These are phyloP conservation scores for Nepenthes gracilis DNA, from an alignment of 148 eudicot genomes.

Conservation along the genomic window DNA sequence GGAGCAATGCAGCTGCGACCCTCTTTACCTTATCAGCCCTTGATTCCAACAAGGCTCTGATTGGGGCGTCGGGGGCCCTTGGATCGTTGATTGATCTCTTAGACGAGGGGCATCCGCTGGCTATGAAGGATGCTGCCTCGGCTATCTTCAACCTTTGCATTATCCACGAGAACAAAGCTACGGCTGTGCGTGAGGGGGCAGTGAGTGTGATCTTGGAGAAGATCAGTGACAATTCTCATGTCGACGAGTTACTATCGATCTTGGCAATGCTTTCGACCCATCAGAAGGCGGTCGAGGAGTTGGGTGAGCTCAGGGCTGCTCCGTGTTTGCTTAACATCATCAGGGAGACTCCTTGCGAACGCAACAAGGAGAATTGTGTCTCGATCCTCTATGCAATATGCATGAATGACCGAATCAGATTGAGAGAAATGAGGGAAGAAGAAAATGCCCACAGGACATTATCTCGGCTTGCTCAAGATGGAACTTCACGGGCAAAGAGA, in stretches of 20 bases:
- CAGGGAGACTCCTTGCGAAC: constrained; percentile 56
- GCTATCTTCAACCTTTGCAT: constrained; percentile 39
- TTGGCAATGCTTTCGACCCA: constrained; percentile 80
- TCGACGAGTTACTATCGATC: constrained; percentile 69
- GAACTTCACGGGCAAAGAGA: constrained; percentile 89
- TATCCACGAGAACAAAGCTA: constrained; percentile 24
- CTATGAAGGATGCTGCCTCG: constrained; percentile 39
- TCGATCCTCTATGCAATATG: constrained; percentile 48
- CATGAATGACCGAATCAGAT: constrained; percentile 42
- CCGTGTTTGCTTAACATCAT: constrained; percentile 46
- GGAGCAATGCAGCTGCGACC: constrained; percentile 43
- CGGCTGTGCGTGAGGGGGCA: constrained; percentile 36
- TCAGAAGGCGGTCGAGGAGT: constrained; percentile 59
- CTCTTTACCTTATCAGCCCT: constrained; percentile 37
- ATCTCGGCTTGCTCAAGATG: constrained; percentile 61
- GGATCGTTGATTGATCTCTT: constrained; percentile 35
- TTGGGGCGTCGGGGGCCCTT: constrained; percentile 28
- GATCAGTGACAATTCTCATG: constrained; percentile 19
- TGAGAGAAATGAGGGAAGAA: constrained; percentile 73
- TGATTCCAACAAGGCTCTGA: constrained; percentile 28
- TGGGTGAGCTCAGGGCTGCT: constrained; percentile 60
- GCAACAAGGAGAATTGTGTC: constrained; percentile 69
- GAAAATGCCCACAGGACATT: constrained; percentile 48
- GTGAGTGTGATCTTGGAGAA: constrained; percentile 27
- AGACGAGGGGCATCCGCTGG: constrained; percentile 33